Percentiles rank a stretch among this genome's conserved stretches.
Evolutionary conservation across 768 basidiomycete species (phyloP).

Genomic region (Amanita brunnescens): DNA sequence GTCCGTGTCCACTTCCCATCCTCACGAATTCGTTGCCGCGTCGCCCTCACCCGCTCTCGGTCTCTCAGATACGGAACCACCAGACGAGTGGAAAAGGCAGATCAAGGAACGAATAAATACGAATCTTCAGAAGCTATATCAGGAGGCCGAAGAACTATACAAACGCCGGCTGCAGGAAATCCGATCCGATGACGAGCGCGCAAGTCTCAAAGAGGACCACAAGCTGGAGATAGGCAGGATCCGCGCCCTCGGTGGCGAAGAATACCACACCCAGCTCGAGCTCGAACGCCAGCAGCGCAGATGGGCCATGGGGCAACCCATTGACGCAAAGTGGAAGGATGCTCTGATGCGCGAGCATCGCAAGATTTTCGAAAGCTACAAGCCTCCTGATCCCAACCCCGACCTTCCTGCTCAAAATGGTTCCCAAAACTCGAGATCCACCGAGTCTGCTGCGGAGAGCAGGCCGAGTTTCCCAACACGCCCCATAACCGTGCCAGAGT

Average conservation of each 20-base stretch:
- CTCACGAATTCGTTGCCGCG: neutral
- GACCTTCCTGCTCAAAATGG: neutral
- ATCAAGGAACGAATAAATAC: constrained; percentile 8
- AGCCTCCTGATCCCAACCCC: neutral
- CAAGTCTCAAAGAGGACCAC: constrained; percentile 2
- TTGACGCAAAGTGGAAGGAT: constrained; percentile 7
- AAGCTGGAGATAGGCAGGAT: constrained; percentile 3
- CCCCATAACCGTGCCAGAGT: neutral
- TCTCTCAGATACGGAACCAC: neutral
- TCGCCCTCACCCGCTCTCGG: neutral
- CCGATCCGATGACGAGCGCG: constrained; percentile 4
- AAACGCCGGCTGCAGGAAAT: constrained; percentile 2
- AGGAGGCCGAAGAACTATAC: constrained; percentile 4
- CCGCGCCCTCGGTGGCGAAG: constrained; percentile 1
- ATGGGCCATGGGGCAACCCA: constrained; percentile 4
- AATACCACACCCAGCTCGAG: constrained; percentile 6
- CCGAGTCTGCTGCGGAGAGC: neutral
- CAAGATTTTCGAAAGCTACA: constrained; percentile 6
- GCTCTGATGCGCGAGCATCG: constrained; percentile 3
- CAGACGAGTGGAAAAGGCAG: constrained; percentile 6
- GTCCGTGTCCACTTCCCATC: neutral
- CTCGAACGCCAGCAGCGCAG: constrained; percentile 6
- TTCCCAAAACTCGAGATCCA: neutral
- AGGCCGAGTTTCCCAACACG: neutral
- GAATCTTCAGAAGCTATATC: constrained; percentile 7